phyloP scores from a whole-genome alignment of 495 filamentous ascomycete genomes.

The Talaromyces proteolyticus region DNA sequence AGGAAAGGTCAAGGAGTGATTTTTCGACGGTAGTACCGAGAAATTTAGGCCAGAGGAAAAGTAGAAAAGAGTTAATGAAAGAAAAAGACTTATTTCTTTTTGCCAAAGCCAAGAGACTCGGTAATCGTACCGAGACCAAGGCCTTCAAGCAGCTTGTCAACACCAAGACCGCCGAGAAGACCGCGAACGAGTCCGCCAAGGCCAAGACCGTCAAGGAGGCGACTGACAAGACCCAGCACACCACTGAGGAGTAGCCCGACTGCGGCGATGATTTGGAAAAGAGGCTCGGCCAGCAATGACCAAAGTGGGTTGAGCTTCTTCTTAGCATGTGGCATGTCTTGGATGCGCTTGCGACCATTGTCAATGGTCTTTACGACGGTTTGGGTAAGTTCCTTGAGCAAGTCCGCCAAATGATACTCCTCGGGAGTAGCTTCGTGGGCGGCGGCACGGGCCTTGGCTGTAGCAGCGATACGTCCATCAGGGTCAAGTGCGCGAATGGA shows the following conservation, averaged over 20 bases:
- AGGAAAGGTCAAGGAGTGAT: too few species aligned
- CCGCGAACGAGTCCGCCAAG: constrained; percentile 69
- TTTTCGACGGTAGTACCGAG: too few species aligned
- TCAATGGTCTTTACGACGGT: constrained; percentile 66
- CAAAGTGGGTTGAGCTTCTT: constrained; percentile 81
- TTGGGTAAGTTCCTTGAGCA: constrained; percentile 61
- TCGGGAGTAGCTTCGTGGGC: constrained; percentile 68
- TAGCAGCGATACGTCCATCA: constrained; percentile 70
- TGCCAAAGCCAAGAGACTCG: constrained; percentile 33
- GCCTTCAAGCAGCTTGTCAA: constrained; percentile 65
- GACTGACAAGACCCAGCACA: constrained; percentile 70
- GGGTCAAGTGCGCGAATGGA: constrained; percentile 79
- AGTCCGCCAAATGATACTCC: constrained; percentile 70
- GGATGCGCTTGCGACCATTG: constrained; percentile 70
- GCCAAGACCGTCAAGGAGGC: constrained; percentile 65
- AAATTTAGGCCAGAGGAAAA: background rate
- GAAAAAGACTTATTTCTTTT: constrained; percentile 13
- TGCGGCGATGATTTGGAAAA: constrained; percentile 84
- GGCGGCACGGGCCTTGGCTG: constrained; percentile 68
- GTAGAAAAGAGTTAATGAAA: background rate
- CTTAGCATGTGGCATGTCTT: constrained; percentile 80
- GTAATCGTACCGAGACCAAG: constrained; percentile 58
- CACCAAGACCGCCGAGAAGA: constrained; percentile 67
- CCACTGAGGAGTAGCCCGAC: constrained; percentile 73
- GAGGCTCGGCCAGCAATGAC: constrained; percentile 68